These are phyloP conservation scores for Pelargonium nanum DNA, from an alignment of 345 rosid species.

Conservation along the genomic window DNA sequence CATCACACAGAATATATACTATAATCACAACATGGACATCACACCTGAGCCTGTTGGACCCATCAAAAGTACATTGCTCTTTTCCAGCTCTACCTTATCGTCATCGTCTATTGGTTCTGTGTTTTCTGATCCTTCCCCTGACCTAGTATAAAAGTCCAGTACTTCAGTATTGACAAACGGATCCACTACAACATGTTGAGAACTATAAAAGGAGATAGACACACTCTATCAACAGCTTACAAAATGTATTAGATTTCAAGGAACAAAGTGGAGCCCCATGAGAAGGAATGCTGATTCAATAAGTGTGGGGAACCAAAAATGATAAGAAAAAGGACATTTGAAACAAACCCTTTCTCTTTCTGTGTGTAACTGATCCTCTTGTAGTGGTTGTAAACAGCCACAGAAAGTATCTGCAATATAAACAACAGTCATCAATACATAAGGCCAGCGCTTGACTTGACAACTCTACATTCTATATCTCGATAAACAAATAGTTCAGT, in stretches of 20 bases:
- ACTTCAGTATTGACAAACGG: slow-evolving; percentile 20
- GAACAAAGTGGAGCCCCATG: neutral
- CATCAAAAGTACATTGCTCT: slow-evolving; percentile 91
- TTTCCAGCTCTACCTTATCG: slow-evolving; percentile 78
- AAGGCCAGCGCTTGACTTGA: neutral
- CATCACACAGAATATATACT: neutral
- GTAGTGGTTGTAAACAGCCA: slow-evolving; percentile 91
- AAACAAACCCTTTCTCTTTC: slow-evolving; percentile 59
- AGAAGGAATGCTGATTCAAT: neutral
- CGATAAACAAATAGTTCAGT: neutral
- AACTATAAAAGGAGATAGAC: neutral
- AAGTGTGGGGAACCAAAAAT: neutral
- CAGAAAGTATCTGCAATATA: slow-evolving; percentile 63
- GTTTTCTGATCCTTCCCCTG: slow-evolving; percentile 49
- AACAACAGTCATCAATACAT: neutral
- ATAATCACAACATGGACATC: slow-evolving; percentile 1
- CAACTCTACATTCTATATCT: neutral
- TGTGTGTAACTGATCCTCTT: slow-evolving; percentile 73
- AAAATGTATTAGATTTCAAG: neutral
- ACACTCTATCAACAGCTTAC: neutral
- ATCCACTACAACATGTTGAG: neutral
- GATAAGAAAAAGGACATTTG: slow-evolving; percentile 1
- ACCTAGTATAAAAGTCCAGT: slow-evolving; percentile 53
- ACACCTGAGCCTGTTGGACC: slow-evolving; percentile 97
- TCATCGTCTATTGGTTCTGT: slow-evolving; percentile 47